Evolutionary conservation across 169 alveolate genomes (phyloP).

Genomic region (Plasmodium falciparum): DNA sequence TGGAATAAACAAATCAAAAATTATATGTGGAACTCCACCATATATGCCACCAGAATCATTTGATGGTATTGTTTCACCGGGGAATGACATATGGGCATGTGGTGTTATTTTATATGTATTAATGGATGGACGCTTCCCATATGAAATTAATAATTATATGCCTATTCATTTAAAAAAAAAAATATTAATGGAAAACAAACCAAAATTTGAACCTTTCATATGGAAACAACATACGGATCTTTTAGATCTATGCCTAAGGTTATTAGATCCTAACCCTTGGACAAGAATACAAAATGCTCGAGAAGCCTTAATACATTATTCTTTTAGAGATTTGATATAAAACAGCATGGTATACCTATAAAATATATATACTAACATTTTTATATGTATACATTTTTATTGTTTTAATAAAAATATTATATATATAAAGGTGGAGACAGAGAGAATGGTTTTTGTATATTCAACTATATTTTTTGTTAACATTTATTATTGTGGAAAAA

Average conservation of each 20-base stretch:
- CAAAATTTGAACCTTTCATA: conserved; percentile 77
- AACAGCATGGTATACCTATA: not conserved
- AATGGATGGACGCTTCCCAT: conserved; percentile 81
- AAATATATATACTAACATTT: not conserved
- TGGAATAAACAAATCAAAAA: conserved; percentile 1
- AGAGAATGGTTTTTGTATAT: no score
- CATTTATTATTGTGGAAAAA: no score
- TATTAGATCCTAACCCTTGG: conserved; percentile 74
- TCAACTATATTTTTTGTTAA: no score
- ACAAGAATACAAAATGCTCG: conserved; percentile 80
- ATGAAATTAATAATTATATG: conserved; percentile 55
- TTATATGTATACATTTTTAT: no score
- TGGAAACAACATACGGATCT: conserved; percentile 81
- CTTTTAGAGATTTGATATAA: conserved; percentile 24
- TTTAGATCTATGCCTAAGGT: conserved; percentile 81
- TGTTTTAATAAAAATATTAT: no score
- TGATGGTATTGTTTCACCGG: conserved; percentile 73
- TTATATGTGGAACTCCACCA: conserved; percentile 68
- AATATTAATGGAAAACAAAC: conserved; percentile 68
- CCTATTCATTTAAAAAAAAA: conserved; percentile 53
- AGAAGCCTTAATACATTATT: conserved; percentile 86
- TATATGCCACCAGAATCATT: conserved; percentile 79
- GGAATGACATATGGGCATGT: conserved; percentile 82
- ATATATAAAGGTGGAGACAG: no score
- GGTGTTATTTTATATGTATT: conserved; percentile 81